Conservation (phyloP, 2,329 filamentous ascomycete genomes). For the Cladosporium colombiae region DNA sequence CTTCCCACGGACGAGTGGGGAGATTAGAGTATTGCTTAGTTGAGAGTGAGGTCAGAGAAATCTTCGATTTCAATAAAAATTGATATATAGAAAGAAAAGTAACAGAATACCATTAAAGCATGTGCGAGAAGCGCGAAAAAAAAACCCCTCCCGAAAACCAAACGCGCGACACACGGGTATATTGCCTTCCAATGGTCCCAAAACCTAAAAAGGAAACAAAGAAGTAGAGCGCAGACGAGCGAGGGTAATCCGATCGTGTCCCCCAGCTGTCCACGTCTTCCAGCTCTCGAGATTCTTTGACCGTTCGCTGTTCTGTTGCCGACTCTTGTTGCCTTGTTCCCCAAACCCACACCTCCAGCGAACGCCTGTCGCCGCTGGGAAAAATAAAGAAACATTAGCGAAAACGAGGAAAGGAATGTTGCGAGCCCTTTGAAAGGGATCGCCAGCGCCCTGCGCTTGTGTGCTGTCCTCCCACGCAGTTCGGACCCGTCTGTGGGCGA, state of each 20-base stretch:
- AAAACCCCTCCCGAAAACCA: background rate
- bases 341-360: background rate
- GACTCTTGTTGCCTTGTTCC: background rate
- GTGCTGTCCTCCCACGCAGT: background rate
- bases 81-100: background rate
- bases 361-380: background rate
- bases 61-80: background rate
- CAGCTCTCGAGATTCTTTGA: background rate
- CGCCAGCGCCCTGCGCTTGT: background rate
- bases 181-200: conserved; percentile 4
- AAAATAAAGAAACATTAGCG: background rate
- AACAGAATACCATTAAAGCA: background rate
- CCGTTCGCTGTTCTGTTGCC: background rate
- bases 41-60: conserved; percentile 33
- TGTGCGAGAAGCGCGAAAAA: background rate
- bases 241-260: background rate
- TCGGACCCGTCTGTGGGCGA: background rate
- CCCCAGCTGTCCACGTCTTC: background rate
- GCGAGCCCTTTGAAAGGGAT: background rate
- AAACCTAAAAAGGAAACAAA: background rate
- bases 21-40: conserved; percentile 65
- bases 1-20: conserved; percentile 64
- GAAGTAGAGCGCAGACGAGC: background rate
- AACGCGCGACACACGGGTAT: conserved; percentile 12
- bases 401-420: background rate